Base-by-base conservation (phyloP, 2,329 filamentous ascomycete genomes). In the Botrytis fabae region DNA sequence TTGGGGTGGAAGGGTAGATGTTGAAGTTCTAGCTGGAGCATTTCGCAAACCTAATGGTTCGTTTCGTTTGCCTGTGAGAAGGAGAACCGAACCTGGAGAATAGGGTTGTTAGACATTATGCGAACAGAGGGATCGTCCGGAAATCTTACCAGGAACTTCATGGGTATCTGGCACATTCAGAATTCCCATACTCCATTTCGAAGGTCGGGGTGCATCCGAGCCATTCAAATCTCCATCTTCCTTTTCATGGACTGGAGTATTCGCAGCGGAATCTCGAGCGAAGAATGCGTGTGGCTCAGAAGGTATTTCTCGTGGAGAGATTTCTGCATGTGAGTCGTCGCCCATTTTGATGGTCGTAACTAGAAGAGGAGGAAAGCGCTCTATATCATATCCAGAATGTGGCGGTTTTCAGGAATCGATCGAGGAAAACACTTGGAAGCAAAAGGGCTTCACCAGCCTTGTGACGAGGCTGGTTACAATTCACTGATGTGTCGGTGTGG, bases 131-230 rank as follows among this genome's bases (percentile, higher is more conserved):
- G 16, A 35, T 8, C 48, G 48, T 57, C 16, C 2, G 35, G 77
- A 57, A 62, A 59, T 40, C 87, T 75, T 84, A 94, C 93, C 93
- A 77, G 95, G 95, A 20, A 97, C 94, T 83, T 97, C 93, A 75
- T 96, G 92, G 0, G 94, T 97, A 73, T 91, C 82, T 65, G 85
- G 88, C 78, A 96, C 93, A 79, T 94, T 95, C 75, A 97, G 82
- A 40, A 98, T 93, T n/a, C 95, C 94, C 84, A 97, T 84, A 66
- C 84, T 87, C 88, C 88, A 90, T 82, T 80, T 86, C 10, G 84
- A 80, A 40, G 79, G 79, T 54, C 72, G 62, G 38, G 70, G 72
- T n/a, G 14, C 20, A 42, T 60, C 38, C 25, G 76, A 73, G 28
- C 68, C 65, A 8, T 75, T 74, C 25, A 74, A 71, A 20, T 57